Base-by-base conservation (phyloP, 148 eudicot genomes). In the Silene latifolia region DNA sequence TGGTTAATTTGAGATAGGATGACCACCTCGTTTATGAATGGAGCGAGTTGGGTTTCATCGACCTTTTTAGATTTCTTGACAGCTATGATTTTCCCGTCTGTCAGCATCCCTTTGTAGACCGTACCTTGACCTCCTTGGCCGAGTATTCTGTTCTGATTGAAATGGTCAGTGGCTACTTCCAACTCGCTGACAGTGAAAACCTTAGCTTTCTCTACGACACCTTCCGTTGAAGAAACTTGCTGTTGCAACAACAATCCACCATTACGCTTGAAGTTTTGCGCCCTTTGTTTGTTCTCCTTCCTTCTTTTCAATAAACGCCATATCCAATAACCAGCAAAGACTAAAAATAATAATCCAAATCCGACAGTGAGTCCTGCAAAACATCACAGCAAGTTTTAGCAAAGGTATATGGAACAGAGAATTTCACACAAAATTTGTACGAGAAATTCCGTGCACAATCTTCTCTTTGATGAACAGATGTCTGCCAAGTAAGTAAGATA, bases 91-190 rank as follows among this genome's bases (percentile, higher is more conserved):
- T 76, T 68, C 46, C 81, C 81, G 14, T 79, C 81, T 0, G 11
- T 69, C 24, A 79, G 7, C 81, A 71, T 77, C 17, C 80, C 79
- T 77, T 77, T 77, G 73, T 60, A 77, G 21, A 78, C 81, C 8
- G 81, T 78, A n/a, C 81, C 81, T 70, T 79, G 77, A 18, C 81
- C 77, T 19, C 81, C 77, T 66, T 67, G 73, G 15, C 80, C 80
- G 4, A 77, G 42, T 62, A 77, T 71, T 63, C 75, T 77, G 71
- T 64, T 35, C 39, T 27, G 17, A 35, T 71, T 77, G 44, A 77
- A 77, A 11, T 71, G 19, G 61, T 71, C 80, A 12, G 80, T 71
- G 23, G 80, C 80, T 32, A n/a, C 20, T 17, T 64, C 80, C 39
- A 78, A 54, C 62, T 78, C 80, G 5, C 25, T 56, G 18, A 39